Evolutionary conservation across 768 basidiomycete species (phyloP), one percentile per base, ranked within the genome.

Genomic region (Collybiopsis luxurians): DNA sequence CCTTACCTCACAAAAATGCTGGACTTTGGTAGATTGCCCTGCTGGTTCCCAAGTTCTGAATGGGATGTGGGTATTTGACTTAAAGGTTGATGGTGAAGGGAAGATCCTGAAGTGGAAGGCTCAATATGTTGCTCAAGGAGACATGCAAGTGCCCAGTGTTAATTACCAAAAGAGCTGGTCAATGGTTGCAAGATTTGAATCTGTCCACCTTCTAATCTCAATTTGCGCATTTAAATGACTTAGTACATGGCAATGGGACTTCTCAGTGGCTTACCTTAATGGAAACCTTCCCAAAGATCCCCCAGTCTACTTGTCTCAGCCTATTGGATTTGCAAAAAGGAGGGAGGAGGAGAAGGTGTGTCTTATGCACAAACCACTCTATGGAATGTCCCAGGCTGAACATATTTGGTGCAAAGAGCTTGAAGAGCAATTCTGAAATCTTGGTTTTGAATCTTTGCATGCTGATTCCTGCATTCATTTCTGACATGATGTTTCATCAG

Each of bases 81-180:
- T 60, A 7, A 75, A 75, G 57, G 40, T 55, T 26, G 63, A 72
- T 50, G 57, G 56, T 7, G 27, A 61, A 6, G 71, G 72, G 17
- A 54, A 49, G 0, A 51, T 71, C 28, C 40, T 47, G 2, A 48
- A 61, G 2, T 62, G 66, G 60, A 74, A 75, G 55, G 49, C 49
- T 2, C 50, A 27, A 21, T 57, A 42, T 23, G 63, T 66, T 13
- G 68, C 69, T 2, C 63, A 65, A 31, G 72, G 73, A 0, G 73
- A 64, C 60, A 45, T 59, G 1, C 72, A 74, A 55, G 52, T 61
- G 5, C 61, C 62, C 5, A 69, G 74, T 5, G 38, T 70, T 11
- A 68, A 71, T 48, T 72, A 58, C 19, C 34, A 38, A 5, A 34
- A 48, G 4, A 50, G 17, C n/a, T 59, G 34, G 24, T 55, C 58